Percentiles rank a stretch among this genome's conserved stretches.
Evolutionary conservation across 73 alveolate genomes (phyloP).

Genomic region (Stentor roeselii): DNA sequence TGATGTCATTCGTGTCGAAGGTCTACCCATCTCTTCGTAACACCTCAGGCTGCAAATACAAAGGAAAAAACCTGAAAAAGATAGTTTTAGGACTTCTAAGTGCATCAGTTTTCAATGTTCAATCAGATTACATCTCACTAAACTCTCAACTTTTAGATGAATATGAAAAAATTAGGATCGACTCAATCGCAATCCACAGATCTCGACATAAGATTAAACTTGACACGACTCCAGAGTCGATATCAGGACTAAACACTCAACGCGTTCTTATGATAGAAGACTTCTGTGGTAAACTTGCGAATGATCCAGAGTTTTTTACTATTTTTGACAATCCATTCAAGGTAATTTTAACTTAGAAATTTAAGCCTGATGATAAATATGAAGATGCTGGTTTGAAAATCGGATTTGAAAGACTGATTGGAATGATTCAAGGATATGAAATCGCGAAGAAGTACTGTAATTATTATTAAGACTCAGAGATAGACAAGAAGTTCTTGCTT

Average conservation of each 20-base stretch:
- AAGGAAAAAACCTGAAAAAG: not conserved
- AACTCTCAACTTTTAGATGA: no score
- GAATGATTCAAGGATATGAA: constrained; percentile 16
- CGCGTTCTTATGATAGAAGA: not conserved
- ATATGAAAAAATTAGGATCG: no score
- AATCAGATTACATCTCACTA: no score
- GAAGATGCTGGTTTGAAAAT: constrained; percentile 7
- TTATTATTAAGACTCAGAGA: not conserved
- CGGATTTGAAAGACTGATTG: constrained; percentile 4
- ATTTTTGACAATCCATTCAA: not conserved
- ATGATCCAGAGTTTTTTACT: not conserved
- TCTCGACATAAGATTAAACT: no score
- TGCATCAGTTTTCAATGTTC: no score
- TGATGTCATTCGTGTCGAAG: not conserved
- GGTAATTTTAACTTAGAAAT: not conserved
- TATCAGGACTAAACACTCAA: not conserved
- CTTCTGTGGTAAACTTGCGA: not conserved
- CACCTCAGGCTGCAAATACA: not conserved
- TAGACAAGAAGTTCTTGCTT: not conserved
- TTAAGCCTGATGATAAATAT: not conserved
- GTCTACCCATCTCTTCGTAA: not conserved
- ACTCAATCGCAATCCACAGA: no score
- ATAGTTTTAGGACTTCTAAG: not conserved
- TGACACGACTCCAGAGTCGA: not conserved
- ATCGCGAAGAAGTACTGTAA: not conserved